Percentiles rank a stretch among this genome's conserved stretches.
Conservation (phyloP, 306 rosid genomes). For the Hylodesmum podocarpum region DNA sequence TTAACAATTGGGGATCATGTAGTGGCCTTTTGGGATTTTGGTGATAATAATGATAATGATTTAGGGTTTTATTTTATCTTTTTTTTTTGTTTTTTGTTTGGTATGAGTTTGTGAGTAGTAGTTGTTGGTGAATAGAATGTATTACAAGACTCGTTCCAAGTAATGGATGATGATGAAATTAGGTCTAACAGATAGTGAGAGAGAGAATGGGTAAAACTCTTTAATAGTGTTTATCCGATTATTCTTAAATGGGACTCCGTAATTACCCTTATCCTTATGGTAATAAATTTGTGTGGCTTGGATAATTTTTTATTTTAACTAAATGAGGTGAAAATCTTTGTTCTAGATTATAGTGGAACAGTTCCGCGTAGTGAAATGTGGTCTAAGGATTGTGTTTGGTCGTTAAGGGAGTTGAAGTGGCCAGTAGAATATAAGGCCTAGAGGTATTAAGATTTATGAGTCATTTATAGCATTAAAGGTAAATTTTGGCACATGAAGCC, state of each 20-base stretch:
- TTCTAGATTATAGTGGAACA: neutral
- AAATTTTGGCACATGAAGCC: neutral
- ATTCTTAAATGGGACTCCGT: neutral
- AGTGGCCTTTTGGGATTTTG: conserved; percentile 28
- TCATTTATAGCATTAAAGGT: neutral
- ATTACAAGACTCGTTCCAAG: conserved; percentile 8
- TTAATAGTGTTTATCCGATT: neutral
- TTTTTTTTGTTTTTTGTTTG: conserved; percentile 3
- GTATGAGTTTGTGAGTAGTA: conserved; percentile 40
- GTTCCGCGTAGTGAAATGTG: neutral
- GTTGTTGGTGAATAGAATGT: conserved; percentile 35
- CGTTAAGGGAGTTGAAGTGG: neutral
- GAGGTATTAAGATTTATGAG: too few relatives aligned
- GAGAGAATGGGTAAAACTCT: conserved; percentile 8
- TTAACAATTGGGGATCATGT: neutral
- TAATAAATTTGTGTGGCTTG: neutral
- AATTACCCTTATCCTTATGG: neutral
- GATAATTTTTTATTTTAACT: neutral
- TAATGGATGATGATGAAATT: conserved; percentile 41
- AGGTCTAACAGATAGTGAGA: conserved; percentile 39
- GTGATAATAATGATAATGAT: neutral
- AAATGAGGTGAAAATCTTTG: conserved; percentile 4
- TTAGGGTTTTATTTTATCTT: conserved; percentile 32
- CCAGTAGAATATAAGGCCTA: neutral
- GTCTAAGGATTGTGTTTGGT: neutral